Conservation (phyloP, 2,329 filamentous ascomycete genomes). For the Catunica adiposa region DNA sequence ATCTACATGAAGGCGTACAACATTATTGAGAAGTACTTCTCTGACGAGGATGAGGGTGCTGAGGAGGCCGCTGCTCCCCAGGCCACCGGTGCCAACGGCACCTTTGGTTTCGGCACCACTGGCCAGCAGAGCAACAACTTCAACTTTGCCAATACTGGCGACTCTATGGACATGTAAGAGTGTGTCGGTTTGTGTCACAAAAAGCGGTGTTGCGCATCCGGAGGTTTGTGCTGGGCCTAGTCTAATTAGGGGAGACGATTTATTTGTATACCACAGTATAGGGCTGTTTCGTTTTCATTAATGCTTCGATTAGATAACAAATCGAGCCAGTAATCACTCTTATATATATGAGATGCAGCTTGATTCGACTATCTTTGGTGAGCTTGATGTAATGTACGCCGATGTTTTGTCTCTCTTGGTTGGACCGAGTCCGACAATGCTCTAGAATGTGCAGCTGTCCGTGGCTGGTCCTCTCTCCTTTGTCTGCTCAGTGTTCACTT, state of each 20-base stretch:
- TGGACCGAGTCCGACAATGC: no score
- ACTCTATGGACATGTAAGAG: conserved; percentile 51
- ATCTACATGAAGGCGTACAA: conserved; percentile 99
- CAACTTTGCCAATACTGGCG: conserved; percentile 68
- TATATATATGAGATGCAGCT: no score
- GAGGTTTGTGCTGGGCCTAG: neutral
- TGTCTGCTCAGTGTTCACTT: neutral
- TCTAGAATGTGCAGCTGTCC: neutral
- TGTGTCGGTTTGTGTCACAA: neutral
- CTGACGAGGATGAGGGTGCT: conserved; percentile 89
- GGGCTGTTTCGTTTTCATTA: conserved; percentile 3
- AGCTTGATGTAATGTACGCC: neutral
- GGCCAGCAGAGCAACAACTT: conserved; percentile 61
- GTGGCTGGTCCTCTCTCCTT: neutral
- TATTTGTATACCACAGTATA: neutral
- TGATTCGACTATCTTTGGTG: neutral
- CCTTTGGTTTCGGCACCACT: conserved; percentile 64
- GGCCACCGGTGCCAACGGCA: conserved; percentile 49
- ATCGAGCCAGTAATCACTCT: no score
- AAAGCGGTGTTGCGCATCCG: neutral
- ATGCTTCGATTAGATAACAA: no score
- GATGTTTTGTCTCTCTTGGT: neutral
- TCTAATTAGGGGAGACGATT: neutral
- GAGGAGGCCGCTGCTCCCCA: conserved; percentile 58
- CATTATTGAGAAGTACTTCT: conserved; percentile 99